phyloP scores from a whole-genome alignment of 768 basidiomycete species.

The Leccinum barrowsii region DNA sequence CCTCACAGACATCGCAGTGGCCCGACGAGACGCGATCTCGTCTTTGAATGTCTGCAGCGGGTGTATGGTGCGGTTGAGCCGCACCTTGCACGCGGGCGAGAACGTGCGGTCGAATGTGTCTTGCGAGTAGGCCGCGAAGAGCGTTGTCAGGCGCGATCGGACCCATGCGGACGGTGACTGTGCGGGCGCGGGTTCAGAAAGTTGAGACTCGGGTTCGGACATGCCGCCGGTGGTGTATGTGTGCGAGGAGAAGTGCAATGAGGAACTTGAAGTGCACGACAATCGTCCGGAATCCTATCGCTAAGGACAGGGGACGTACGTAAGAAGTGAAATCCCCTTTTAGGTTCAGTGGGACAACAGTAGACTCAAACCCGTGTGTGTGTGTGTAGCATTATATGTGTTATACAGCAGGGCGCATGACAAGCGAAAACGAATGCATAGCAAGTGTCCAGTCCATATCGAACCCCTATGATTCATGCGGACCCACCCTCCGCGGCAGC shows the following conservation, averaged over 20 bases:
- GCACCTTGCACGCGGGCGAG: slow-evolving; percentile 31
- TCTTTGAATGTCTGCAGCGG: slow-evolving; percentile 28
- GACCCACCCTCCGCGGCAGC: slow-evolving; percentile 6
- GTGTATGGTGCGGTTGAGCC: slow-evolving; percentile 27
- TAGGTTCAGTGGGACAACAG: no score
- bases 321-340: no score
- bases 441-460: neutral
- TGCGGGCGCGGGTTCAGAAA: neutral
- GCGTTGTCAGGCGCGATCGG: slow-evolving; percentile 24
- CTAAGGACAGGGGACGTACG: neutral
- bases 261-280: neutral
- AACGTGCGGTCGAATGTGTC: slow-evolving; percentile 31
- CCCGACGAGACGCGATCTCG: slow-evolving; percentile 20
- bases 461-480: neutral
- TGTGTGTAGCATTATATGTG: neutral
- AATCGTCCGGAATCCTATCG: neutral
- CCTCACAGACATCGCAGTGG: slow-evolving; percentile 16
- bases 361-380: slow-evolving; percentile 11
- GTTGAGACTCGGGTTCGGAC: neutral
- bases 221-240: neutral
- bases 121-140: slow-evolving; percentile 24
- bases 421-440: neutral
- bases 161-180: slow-evolving; percentile 25
- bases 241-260: neutral
- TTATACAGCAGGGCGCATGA: neutral